Evolutionary conservation across 768 basidiomycete species (phyloP), one percentile per base, ranked within the genome.

Genomic region (Mycena venus): DNA sequence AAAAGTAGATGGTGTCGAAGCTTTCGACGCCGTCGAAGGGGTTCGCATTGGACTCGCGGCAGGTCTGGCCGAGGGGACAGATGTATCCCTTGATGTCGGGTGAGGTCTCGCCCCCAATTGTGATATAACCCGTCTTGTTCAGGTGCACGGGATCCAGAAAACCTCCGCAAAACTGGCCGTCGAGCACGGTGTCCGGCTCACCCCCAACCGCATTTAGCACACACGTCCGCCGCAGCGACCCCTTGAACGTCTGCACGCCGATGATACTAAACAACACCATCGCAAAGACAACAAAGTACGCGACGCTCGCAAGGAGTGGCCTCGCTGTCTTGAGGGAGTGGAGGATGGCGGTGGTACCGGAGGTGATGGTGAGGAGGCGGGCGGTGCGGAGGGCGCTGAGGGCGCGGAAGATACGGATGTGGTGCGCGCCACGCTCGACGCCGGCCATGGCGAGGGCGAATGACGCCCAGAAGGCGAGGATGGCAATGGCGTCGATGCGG

Each of bases 321-420:
- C 93, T 90, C 0, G 97, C 97, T 1, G 91, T 93, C 84, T 99
- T 99, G 68, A 99, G 85, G 3, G 95, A 97, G 71, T 92, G 94
- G 88, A 99, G 93, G 79, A 99, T 98, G 0, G 97, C 95, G 23
- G 96, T 94, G 25, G 98, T 99, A 83, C 98, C 98, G 74, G 91
- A 92, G 2, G 97, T 98, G 70, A 99, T 91, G 6, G 96, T 90
- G 51, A 99, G 85, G 51, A 99, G 83, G 74, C 98, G 88, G 1
- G 95, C 92, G 2, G 92, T 94, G 75, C 98, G 87, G 21, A 99
- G 85, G 32, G 97, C 95, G 75, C 94, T 95, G 82, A 99, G 82
- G 0, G 97, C 97, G 51, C 97, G 89, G 80, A 99, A 99, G 36
- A 97, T 82, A 23, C 94, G 97, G 70, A 98, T 88, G 82, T 98